Evolutionary conservation across 2,329 filamentous ascomycete genomes (phyloP), one percentile per base, ranked within the genome.

Genomic region (Venturia aucupariae): DNA sequence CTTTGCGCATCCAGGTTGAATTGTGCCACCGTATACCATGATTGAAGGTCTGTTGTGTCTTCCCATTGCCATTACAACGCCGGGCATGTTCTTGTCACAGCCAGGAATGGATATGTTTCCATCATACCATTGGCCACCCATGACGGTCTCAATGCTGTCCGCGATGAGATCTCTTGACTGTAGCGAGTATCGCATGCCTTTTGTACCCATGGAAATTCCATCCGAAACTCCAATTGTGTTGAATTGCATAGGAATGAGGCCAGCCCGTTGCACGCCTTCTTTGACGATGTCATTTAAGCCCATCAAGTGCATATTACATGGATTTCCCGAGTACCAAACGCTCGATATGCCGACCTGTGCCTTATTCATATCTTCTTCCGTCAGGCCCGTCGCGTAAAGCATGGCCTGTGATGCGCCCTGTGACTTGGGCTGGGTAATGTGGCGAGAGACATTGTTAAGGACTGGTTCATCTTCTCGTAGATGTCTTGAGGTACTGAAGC

Each of bases 61-160:
- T 44, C 92, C 93, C 90, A 97, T 97, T 65, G 92, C 94, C 77
- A 82, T 82, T 66, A 82, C 76, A 60, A 82, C 79, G 73, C 79
- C 78, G n/a, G 75, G 75, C 94, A 99, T 97, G 80, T 99, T 99
- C 86, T 99, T 99, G 84, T 99, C 94, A 78, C 94, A 99, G 60
- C 94, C 94, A 17, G 94, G 94, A 71, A 99, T 89, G 63, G 91
- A 96, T 74, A 99, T 89, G 77, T 97, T 97, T 70, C 87, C 93
- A 76, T 99, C 94, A 75, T 99, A 97, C 92, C 92, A 97, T 79
- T 99, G 94, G 19, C 92, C 94, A 69, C 92, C 89, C 92, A 97
- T 99, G 71, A 99, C 94, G 5, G 94, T 97, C 83, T 99, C 94
- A 72, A 99, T 96, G 67, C 90, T 95, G 79, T 99, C 94, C 72